Conservation (phyloP, 2,329 filamentous ascomycete genomes). For the Cercospora brassicicola region DNA sequence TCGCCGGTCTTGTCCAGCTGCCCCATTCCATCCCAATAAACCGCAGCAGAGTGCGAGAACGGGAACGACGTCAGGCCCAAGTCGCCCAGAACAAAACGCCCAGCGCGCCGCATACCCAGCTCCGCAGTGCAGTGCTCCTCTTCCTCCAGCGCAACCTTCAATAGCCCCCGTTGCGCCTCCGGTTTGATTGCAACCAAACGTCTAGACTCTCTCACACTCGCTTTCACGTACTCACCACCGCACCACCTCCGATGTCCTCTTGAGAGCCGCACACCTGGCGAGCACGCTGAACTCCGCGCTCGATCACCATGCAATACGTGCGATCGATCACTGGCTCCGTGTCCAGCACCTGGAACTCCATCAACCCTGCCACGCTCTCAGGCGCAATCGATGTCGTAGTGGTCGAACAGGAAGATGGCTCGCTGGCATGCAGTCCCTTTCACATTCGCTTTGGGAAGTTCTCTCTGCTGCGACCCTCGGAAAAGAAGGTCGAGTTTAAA, state of each 20-base stretch:
- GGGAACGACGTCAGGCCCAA: conserved; percentile 2
- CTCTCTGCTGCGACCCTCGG: conserved; percentile 86
- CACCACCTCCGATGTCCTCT: background rate
- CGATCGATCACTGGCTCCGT: conserved; percentile 92
- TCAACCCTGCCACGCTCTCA: conserved; percentile 95
- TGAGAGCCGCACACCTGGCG: background rate
- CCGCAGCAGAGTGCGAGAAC: background rate
- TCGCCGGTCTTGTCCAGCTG: background rate
- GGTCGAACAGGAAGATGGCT: conserved; percentile 89
- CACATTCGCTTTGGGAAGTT: conserved; percentile 99
- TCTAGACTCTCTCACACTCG: background rate
- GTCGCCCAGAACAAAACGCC: background rate
- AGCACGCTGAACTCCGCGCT: background rate
- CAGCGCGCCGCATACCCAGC: background rate
- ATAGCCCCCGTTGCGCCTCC: background rate
- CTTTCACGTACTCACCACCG: background rate
- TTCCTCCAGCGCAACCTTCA: background rate
- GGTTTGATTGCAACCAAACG: background rate
- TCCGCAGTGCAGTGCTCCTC: background rate
- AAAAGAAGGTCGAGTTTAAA: conserved; percentile 98
- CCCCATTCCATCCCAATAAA: background rate
- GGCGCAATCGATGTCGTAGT: conserved; percentile 99
- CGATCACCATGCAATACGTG: conserved; percentile 83
- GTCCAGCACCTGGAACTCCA: conserved; percentile 98
- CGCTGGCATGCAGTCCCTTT: conserved; percentile 88